Evolutionary conservation across 2,329 filamentous ascomycete species (phyloP), one percentile per base, ranked within the genome.

Genomic region (Remersonia thermophila): DNA sequence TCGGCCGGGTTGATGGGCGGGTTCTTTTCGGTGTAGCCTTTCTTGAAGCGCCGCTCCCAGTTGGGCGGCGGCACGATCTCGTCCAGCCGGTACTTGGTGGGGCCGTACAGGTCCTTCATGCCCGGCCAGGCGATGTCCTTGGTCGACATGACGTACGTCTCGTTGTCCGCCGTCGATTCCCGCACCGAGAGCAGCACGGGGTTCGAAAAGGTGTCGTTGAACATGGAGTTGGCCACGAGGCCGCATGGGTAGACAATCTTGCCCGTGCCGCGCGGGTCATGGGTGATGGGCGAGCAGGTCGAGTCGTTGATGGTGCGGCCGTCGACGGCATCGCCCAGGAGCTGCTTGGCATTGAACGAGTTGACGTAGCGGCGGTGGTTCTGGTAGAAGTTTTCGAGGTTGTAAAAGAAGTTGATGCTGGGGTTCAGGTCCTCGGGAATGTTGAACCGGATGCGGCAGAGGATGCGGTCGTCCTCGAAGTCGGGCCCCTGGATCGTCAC

Each of bases 361-460:
- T 85, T 83, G 42, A 95, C 91, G 50, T 98, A 98, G 58, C 89
- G 80, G 47, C 91, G 81, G 56, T 98, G 91, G 56, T 98, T 98
- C 61, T 98, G 91, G 65, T 96, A 96, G 64, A 98, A 98, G 62
- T 96, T 94, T 39, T 85, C 89, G 44, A 98, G 77, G 48, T 82
- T 81, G 60, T 98, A 98, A 66, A 95, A 98, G 59, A 96, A 77
- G 42, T 89, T 73, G 9, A 98, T 83, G 0, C 89, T 86, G 1
- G 86, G 74, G 3, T 71, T 68, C 59, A 98, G 79, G 40, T 77
- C 65, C 50, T 89, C 79, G 2, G 85, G 84, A 7, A 95, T 77
- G 26, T 72, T 66, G 60, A 96, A 94, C 43, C 75, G 68, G 38
- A 98, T 60, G 23, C 71, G 71, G 69, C 91, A 98, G 60, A 73